Base-by-base conservation (phyloP, 2,329 filamentous ascomycete genomes). In the Ceratocystis eucalypticola region DNA sequence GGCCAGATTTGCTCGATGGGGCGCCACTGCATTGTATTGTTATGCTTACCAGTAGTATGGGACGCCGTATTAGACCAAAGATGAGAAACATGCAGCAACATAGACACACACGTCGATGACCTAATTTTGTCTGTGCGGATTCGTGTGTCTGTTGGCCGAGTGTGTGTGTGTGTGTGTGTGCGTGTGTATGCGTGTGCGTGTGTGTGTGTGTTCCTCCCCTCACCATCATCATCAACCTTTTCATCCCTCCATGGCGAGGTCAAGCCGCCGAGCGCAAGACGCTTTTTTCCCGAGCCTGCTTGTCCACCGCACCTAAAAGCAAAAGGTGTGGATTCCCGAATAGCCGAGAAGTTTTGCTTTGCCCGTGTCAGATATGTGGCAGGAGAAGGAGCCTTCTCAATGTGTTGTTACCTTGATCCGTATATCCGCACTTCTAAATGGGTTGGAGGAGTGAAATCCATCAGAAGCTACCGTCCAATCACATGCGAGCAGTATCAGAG, bases 41-140 rank as follows among this genome's bases (percentile, higher is more conserved):
- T 55, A 55, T 55, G 50, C 50, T 50, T 55, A 55, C 50, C 50
- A 20, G 25, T 30, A 25, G 50, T 55, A 55, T 30, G 50, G 50
- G 25, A 55, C 50, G 50, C 25, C 50, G 20, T 5, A 55, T n/a
- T 2, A 15, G 12, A 30, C 20, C 22, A 30, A 15, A 8, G 22
- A 25, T 20, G 1, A 55, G 50, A 22, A 50, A 22, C 17, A 22
- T 50, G 46, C 17, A 22, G 33, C 7, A 37, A 3, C 33, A 10
- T 37, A 37, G 8, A 37, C 33, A 37, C 33, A 37, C 33, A 33
- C 33, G 7, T 37, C 33, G 33, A 37, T 37, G 33, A 37, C 33
- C 33, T 37, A 37, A 37, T 37, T 37, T 10, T 37, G 33, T 37
- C 33, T 37, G 30, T 33, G 33, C 50, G 7, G 5, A 55, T 55